Percentiles rank a stretch among this genome's conserved stretches.
phyloP scores from a whole-genome alignment of 2,329 filamentous ascomycete genomes.

The Pezicula rhizophila region DNA sequence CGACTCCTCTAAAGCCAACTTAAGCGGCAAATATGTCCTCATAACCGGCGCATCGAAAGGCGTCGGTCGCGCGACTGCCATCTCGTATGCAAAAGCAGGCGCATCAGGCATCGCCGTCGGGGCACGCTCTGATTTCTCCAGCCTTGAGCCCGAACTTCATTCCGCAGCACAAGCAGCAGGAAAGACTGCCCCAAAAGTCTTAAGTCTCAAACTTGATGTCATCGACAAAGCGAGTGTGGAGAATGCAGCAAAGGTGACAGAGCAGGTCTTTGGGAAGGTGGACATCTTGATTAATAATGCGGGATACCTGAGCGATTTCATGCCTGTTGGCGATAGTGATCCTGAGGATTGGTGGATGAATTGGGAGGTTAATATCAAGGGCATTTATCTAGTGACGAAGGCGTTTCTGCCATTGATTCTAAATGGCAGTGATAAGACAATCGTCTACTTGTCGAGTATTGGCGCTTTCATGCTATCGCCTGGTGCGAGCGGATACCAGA shows the following conservation, averaged over 20 bases:
- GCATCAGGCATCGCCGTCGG: slow-evolving; percentile 44
- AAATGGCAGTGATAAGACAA: slow-evolving; percentile 29
- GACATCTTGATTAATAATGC: slow-evolving; percentile 38
- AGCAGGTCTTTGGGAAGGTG: slow-evolving; percentile 24
- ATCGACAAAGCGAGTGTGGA: slow-evolving; percentile 25
- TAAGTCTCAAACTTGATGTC: slow-evolving; percentile 33
- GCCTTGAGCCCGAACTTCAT: slow-evolving; percentile 26
- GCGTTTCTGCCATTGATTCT: slow-evolving; percentile 30
- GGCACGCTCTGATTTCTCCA: slow-evolving; percentile 38
- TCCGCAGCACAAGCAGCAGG: slow-evolving; percentile 27
- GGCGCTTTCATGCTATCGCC: slow-evolving; percentile 31
- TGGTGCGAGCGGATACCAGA: slow-evolving; percentile 39
- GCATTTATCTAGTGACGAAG: slow-evolving; percentile 35
- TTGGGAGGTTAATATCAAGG: slow-evolving; percentile 42
- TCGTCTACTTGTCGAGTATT: slow-evolving; percentile 42
- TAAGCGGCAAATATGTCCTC: slow-evolving; percentile 34
- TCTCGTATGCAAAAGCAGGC: slow-evolving; percentile 47
- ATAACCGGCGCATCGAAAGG: slow-evolving; percentile 49
- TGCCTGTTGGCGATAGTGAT: slow-evolving; percentile 17
- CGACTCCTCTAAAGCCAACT: slow-evolving; percentile 32
- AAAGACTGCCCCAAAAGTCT: slow-evolving; percentile 30
- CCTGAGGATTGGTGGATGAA: slow-evolving; percentile 27
- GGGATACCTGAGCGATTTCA: slow-evolving; percentile 28
- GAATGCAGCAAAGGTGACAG: slow-evolving; percentile 17
- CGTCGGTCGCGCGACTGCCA: slow-evolving; percentile 44